A percentile compares a stretch with the other conserved stretches of the same genome.
Evolutionary conservation across 371 early-diverging fungal species (phyloP).

Genomic region (Coemansia sp.): DNA sequence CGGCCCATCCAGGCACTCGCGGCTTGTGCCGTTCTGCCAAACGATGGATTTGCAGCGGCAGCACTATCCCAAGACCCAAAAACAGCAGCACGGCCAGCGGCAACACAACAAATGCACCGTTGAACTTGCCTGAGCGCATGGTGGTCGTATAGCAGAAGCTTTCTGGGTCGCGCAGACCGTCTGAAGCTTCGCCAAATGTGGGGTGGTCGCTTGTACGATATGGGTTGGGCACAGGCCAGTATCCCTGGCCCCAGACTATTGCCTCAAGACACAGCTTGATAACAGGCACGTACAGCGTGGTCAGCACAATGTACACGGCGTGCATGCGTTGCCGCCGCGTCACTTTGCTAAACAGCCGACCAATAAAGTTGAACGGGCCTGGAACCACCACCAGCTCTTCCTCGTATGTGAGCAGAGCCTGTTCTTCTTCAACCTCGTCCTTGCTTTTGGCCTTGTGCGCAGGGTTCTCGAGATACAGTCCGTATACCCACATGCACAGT

Average conservation of each 20-base stretch:
- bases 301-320: constrained; percentile 53
- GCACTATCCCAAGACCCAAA: constrained; percentile 26
- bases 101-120: constrained; percentile 55
- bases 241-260: constrained; percentile 59
- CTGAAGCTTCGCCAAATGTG: constrained; percentile 34
- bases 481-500: constrained; percentile 43
- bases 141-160: constrained; percentile 62
- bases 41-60: constrained; percentile 40
- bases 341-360: constrained; percentile 32
- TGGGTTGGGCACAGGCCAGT: constrained; percentile 60
- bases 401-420: constrained; percentile 28
- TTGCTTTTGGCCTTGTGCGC: constrained; percentile 33
- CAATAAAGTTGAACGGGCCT: constrained; percentile 31
- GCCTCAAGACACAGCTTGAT: constrained; percentile 60
- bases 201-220: constrained; percentile 54
- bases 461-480: constrained; percentile 31
- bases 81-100: constrained; percentile 52
- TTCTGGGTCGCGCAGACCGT: constrained; percentile 42
- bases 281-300: constrained; percentile 60
- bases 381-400: constrained; percentile 37
- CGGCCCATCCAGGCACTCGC: constrained; percentile 46
- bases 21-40: constrained; percentile 37
- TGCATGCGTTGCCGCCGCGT: constrained; percentile 41
- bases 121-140: constrained; percentile 54
- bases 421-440: constrained; percentile 43